phyloP scores from a whole-genome alignment of 306 rosid genomes.

The Vicia faba region DNA sequence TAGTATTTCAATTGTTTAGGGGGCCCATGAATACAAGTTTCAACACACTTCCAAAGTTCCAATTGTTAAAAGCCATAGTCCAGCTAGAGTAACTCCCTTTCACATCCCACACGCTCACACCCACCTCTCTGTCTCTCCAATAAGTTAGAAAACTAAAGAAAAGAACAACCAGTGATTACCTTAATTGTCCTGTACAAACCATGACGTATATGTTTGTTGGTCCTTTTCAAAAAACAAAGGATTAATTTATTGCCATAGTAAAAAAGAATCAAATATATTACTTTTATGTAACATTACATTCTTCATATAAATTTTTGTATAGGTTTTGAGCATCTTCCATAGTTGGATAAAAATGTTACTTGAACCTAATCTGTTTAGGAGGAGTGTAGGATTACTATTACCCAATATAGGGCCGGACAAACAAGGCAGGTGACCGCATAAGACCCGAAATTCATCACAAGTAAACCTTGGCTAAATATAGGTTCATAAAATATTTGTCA shows the following conservation, averaged over 20 bases:
- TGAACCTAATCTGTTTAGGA: slow-evolving; percentile 9
- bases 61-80: slow-evolving; percentile 51
- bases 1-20: slow-evolving; percentile 43
- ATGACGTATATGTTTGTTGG: slow-evolving; percentile 32
- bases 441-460: no score
- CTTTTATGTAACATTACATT: slow-evolving; percentile 28
- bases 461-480: no score
- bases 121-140: slow-evolving; percentile 48
- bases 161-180: slow-evolving; percentile 43
- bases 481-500: no score
- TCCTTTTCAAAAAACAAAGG: slow-evolving; percentile 24
- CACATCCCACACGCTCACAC: slow-evolving; percentile 39
- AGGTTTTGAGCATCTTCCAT: slow-evolving; percentile 32
- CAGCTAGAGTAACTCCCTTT: slow-evolving; percentile 49
- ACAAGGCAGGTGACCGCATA: no score
- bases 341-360: slow-evolving; percentile 3
- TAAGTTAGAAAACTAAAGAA: slow-evolving; percentile 39
- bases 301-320: slow-evolving; percentile 33
- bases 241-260: slow-evolving; percentile 22
- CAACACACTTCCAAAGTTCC: slow-evolving; percentile 53
- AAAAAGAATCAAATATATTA: slow-evolving; percentile 12
- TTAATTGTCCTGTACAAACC: slow-evolving; percentile 49
- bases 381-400: not conserved
- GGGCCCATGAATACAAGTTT: slow-evolving; percentile 57
- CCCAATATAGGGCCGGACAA: no score